Base-by-base conservation (phyloP, 2,329 filamentous ascomycete species). In the Colletotrichum scovillei region DNA sequence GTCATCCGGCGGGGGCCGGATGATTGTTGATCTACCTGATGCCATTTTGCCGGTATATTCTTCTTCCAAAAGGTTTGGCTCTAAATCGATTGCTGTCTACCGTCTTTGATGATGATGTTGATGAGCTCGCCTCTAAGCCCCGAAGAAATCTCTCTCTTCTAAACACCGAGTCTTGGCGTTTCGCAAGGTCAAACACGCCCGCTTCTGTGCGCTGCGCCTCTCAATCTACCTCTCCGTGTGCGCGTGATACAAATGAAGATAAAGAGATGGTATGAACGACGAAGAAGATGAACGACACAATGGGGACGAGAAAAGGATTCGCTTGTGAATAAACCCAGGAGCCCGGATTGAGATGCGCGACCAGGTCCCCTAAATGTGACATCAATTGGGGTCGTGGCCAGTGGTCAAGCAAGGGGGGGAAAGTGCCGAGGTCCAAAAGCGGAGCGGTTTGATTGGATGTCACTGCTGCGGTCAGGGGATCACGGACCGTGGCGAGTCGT, bases 1-100 rank as follows among this genome's bases (percentile, higher is more conserved):
- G 80, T 97, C 92, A 38, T 91, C 83, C 64, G 93, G 91, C 75
- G 94, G 95, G 63, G 94, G 92, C 78, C 91, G 90, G 76, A 98
- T 91, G 67, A 97, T 88, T 0, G 93, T 95, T 35, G 81, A 75
- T 71, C 81, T 79, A 52, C 80, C 74, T 16, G 77, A 46, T 2
- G 71, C 67, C 71, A 73, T 73, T 2, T n/a, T 58, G 67, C 19
- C 24, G 38, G 11, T 4, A 9, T n/a, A 30, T 8, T 28, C 49
- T 35, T 42, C 12, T 2, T 9, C 5, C 4, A 9, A 4, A 35
- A 11, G 8, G 7, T 32, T 19, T 26, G 30, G 4, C 24, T 42
- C 16, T 24, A n/a, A 28, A 62, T 49, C 24, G 30, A 22, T 55
- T 28, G 46, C n/a, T 8, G n/a, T 58, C 55, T 59, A 16, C 22